Evolutionary conservation across 2,329 filamentous ascomycete species (phyloP).

Genomic region (Verticillium isaacii): DNA sequence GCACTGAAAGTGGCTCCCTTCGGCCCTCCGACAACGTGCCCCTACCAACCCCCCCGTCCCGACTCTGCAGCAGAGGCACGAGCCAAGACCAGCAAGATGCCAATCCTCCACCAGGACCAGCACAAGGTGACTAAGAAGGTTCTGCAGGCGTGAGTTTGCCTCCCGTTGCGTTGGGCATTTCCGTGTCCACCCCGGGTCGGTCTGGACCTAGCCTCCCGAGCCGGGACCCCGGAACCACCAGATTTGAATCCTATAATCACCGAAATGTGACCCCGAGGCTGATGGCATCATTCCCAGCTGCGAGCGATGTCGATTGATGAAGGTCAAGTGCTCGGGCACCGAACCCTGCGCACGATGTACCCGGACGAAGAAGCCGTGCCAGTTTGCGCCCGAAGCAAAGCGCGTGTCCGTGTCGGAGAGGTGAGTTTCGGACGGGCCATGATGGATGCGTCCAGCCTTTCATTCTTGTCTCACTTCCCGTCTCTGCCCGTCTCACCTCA

Average conservation of each 20-base stretch:
- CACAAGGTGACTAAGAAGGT: constrained; percentile 14
- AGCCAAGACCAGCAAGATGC: background rate
- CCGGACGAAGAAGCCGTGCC: constrained; percentile 14
- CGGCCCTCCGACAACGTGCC: background rate
- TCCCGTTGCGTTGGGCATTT: background rate
- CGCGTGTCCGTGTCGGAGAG: constrained; percentile 16
- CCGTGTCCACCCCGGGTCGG: background rate
- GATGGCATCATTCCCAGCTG: constrained; percentile 18
- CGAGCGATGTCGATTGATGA: constrained; percentile 17
- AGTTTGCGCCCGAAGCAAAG: constrained; percentile 15
- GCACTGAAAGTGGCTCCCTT: background rate
- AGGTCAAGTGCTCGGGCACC: constrained; percentile 17
- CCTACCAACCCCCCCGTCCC: background rate
- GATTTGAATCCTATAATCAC: background rate
- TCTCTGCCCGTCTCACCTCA: background rate
- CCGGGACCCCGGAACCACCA: background rate
- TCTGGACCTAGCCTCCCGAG: background rate
- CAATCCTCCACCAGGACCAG: constrained; percentile 7
- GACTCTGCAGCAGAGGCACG: background rate
- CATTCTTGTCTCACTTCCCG: background rate
- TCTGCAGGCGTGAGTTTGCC: constrained; percentile 11
- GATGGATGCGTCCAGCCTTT: background rate
- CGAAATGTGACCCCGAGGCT: background rate
- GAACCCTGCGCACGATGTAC: constrained; percentile 16
- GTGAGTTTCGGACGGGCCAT: constrained; percentile 2